A percentile compares a stretch with the other conserved stretches of the same genome.
Conservation (phyloP, 148 eudicot species). For the Polygonum maritimum region DNA sequence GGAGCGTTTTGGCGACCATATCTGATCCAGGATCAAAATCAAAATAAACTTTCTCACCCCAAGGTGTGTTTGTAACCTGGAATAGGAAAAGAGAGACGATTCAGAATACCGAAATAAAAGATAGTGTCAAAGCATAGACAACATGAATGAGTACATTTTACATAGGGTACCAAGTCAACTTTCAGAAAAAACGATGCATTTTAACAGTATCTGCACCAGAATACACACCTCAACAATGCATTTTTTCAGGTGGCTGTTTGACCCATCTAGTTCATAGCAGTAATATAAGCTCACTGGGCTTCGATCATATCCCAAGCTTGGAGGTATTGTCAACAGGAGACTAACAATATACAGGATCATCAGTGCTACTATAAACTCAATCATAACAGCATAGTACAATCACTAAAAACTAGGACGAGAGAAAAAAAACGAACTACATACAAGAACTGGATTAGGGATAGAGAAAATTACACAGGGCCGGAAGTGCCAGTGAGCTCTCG, state of each 20-base stretch:
- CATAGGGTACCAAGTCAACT: no score
- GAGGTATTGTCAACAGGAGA: conserved; percentile 73
- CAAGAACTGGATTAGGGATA: not conserved
- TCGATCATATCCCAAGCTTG: conserved; percentile 84
- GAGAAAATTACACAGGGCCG: conserved; percentile 62
- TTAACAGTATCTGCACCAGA: not conserved
- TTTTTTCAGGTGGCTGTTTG: conserved; percentile 40
- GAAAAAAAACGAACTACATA: no score
- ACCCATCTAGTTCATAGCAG: conserved; percentile 64
- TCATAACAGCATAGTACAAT: not conserved
- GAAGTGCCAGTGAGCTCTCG: conserved; percentile 35
- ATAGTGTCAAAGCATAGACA: not conserved
- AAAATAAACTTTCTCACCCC: conserved; percentile 84
- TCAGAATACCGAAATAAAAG: not conserved
- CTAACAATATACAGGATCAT: conserved; percentile 17
- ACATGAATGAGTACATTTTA: not conserved
- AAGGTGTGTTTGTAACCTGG: conserved; percentile 93
- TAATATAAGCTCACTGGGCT: conserved; percentile 84
- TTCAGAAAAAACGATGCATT: not conserved
- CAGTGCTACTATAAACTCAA: not conserved
- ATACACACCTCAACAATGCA: conserved; percentile 81
- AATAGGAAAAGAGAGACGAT: not conserved
- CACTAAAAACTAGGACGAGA: not conserved
- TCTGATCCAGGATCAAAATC: conserved; percentile 65
- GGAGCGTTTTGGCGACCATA: conserved; percentile 66